These are phyloP conservation scores for Neocucurbitaria cava DNA, from an alignment of 2,329 filamentous ascomycete species.

Conservation along the genomic window DNA sequence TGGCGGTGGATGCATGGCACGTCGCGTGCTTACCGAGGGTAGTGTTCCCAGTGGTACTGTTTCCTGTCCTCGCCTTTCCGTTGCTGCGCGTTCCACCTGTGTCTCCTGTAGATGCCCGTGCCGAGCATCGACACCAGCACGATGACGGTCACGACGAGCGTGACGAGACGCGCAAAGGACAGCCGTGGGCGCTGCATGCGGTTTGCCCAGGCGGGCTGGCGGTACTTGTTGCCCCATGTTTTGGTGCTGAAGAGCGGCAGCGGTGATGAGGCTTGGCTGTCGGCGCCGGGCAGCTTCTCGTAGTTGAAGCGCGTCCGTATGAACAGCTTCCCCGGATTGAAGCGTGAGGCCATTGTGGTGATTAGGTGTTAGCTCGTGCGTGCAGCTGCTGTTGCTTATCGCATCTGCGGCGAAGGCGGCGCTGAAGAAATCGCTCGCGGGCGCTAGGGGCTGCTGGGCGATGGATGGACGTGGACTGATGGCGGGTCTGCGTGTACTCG, in stretches of 20 bases:
- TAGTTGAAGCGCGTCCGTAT: slow-evolving; percentile 54
- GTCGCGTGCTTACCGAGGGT: slow-evolving; percentile 45
- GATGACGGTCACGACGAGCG: slow-evolving; percentile 50
- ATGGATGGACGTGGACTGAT: slow-evolving; percentile 8
- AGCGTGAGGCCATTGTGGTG: slow-evolving; percentile 46
- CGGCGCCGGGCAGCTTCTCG: slow-evolving; percentile 53
- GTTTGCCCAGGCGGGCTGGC: slow-evolving; percentile 47
- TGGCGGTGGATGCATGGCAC: neutral
- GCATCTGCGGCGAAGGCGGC: slow-evolving; percentile 37
- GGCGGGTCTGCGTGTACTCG: slow-evolving; percentile 12
- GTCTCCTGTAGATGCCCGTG: slow-evolving; percentile 51
- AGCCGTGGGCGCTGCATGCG: slow-evolving; percentile 52
- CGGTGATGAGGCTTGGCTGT: slow-evolving; percentile 50
- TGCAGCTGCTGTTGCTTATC: slow-evolving; percentile 33
- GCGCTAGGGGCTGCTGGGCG: slow-evolving; percentile 2
- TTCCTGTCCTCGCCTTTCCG: slow-evolving; percentile 42
- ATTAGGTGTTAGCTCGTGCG: slow-evolving; percentile 13
- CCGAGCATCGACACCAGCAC: slow-evolving; percentile 51
- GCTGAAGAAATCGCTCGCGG: slow-evolving; percentile 6
- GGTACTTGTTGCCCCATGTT: slow-evolving; percentile 43
- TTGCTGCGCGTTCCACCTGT: slow-evolving; percentile 42
- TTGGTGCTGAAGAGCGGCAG: slow-evolving; percentile 49
- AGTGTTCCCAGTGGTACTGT: slow-evolving; percentile 56
- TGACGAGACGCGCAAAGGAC: slow-evolving; percentile 52
- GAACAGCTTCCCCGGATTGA: slow-evolving; percentile 56